Evolutionary conservation across 306 rosid species (phyloP).

Genomic region (Echinosophora koreensis): DNA sequence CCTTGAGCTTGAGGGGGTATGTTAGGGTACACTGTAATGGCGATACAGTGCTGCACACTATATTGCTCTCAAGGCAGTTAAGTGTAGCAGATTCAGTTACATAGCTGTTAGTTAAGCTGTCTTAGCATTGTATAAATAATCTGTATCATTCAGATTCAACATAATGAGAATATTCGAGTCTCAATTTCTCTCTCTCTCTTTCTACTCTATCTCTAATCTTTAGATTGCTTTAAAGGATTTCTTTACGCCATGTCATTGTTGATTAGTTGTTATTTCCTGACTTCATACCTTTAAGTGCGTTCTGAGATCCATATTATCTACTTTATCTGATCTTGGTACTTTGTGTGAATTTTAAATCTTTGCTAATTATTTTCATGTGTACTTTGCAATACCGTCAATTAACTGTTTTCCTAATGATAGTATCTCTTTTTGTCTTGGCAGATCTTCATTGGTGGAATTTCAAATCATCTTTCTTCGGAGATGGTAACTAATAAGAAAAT

Average conservation of each 20-base stretch:
- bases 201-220: background rate
- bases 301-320: constrained; percentile 9
- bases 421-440: constrained; percentile 50
- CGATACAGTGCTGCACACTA: too few species aligned
- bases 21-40: too few species aligned
- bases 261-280: constrained; percentile 8
- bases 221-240: background rate
- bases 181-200: too few species aligned
- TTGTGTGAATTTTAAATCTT: constrained; percentile 14
- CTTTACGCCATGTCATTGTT: constrained; percentile 11
- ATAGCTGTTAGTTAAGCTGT: too few species aligned
- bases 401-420: constrained; percentile 33
- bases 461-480: constrained; percentile 72
- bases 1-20: too few species aligned
- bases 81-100: too few species aligned
- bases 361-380: background rate
- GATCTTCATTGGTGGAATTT: constrained; percentile 93
- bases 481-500: constrained; percentile 64
- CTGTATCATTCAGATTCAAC: too few species aligned
- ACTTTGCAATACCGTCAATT: background rate
- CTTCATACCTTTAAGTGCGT: constrained; percentile 12
- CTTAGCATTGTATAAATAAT: too few species aligned
- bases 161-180: too few species aligned
- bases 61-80: too few species aligned
- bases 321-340: background rate